Evolutionary conservation across 495 filamentous ascomycete genomes (phyloP).

Genomic region (Glarea lozoyensis): DNA sequence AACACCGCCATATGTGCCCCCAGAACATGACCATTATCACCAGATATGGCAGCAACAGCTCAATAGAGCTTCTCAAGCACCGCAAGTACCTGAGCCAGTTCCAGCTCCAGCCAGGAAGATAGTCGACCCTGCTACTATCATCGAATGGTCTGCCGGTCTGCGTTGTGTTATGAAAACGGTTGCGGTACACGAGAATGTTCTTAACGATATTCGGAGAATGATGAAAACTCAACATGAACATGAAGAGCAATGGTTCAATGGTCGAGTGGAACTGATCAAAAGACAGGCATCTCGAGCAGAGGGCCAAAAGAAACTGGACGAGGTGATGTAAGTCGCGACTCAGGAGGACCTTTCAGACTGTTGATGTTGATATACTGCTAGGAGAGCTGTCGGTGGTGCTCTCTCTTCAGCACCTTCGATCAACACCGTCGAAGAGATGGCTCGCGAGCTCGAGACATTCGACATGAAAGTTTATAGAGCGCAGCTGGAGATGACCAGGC

Average conservation of each 20-base stretch:
- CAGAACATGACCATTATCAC: neutral
- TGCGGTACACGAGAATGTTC: constrained; percentile 37
- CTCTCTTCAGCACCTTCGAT: constrained; percentile 28
- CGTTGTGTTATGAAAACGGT: constrained; percentile 53
- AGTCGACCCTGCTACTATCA: constrained; percentile 49
- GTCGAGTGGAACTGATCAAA: constrained; percentile 38
- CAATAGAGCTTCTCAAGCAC: neutral
- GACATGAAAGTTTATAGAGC: constrained; percentile 55
- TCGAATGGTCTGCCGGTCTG: constrained; percentile 54
- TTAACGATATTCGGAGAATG: constrained; percentile 34
- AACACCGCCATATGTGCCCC: constrained; percentile 4
- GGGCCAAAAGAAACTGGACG: constrained; percentile 44
- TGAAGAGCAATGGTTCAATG: constrained; percentile 56
- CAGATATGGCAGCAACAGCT: constrained; percentile 10
- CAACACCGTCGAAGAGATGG: constrained; percentile 32
- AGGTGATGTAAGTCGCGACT: constrained; percentile 25
- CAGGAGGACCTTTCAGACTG: neutral
- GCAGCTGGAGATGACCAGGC: constrained; percentile 46
- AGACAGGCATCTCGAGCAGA: constrained; percentile 40
- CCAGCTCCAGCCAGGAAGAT: constrained; percentile 1
- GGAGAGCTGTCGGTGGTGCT: constrained; percentile 26
- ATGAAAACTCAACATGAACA: constrained; percentile 56
- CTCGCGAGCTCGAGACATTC: constrained; percentile 46
- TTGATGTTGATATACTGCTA: constrained; percentile 6
- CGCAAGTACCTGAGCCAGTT: neutral